Percentiles rank a stretch among this genome's conserved stretches.
These are phyloP conservation scores for Pseudozyma thailandica DNA, from an alignment of 1,284 basidiomycete species.

Conservation along the genomic window DNA sequence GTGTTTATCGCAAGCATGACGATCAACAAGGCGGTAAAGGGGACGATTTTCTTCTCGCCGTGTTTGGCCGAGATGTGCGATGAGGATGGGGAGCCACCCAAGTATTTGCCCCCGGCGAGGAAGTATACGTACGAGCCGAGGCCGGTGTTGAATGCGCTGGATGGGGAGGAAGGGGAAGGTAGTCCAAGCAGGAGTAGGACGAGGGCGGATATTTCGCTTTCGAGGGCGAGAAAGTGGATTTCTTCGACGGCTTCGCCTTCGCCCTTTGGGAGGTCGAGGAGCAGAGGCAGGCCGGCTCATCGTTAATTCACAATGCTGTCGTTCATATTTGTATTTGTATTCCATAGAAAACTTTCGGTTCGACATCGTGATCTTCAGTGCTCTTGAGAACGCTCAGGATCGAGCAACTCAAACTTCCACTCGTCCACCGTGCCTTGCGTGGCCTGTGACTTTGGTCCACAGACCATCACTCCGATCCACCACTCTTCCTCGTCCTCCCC, in stretches of 20 bases:
- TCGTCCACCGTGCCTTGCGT: constrained; percentile 16
- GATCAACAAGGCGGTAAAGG: constrained; percentile 20
- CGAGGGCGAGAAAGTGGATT: constrained; percentile 23
- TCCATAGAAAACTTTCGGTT: too few species aligned
- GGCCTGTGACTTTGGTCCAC: constrained; percentile 17
- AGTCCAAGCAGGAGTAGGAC: constrained; percentile 8
- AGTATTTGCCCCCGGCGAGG: constrained; percentile 34
- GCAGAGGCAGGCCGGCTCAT: constrained; percentile 3
- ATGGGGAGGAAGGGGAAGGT: not conserved
- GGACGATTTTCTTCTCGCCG: constrained; percentile 52
- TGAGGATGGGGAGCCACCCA: constrained; percentile 38
- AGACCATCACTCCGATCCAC: constrained; percentile 48
- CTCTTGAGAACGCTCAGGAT: too few species aligned
- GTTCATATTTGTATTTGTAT: too few species aligned
- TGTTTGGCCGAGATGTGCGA: constrained; percentile 52
- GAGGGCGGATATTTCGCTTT: constrained; percentile 9
- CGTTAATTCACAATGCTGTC: too few species aligned
- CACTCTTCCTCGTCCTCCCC: constrained; percentile 13
- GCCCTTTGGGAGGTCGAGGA: constrained; percentile 10
- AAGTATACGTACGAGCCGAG: constrained; percentile 50
- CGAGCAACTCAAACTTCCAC: constrained; percentile 13
- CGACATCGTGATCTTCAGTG: too few species aligned
- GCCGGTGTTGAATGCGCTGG: constrained; percentile 3
- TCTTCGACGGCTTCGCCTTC: constrained; percentile 1
- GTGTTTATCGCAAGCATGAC: constrained; percentile 39